Base-by-base conservation (phyloP, 2,329 filamentous ascomycete species). In the Verticillium nonalfalfae region DNA sequence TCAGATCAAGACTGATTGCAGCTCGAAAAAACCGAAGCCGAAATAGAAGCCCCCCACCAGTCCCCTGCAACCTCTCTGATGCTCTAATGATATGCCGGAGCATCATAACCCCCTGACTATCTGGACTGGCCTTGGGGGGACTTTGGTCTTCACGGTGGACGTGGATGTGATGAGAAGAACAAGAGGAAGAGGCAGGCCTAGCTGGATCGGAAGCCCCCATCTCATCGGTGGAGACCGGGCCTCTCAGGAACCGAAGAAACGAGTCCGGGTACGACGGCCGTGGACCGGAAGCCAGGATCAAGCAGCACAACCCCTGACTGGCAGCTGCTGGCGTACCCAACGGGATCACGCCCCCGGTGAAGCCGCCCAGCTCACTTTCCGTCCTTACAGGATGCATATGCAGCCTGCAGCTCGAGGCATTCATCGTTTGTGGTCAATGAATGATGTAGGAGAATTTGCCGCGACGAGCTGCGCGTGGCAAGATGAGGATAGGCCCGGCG, bases 61-160 rank as follows among this genome's bases (percentile, higher is more conserved):
- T 56, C 61, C 59, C 63, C 58, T 63, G 45, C 45, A 58, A 57
- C 58, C 61, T 59, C 63, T 60, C 62, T 58, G 63, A 60, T 63
- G 63, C 63, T 64, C 63, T 64, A 62, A 60, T 63, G 61, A 64
- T 64, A 62, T 64, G 62, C 63, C 63, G 63, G 56, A 62, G 57
- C n/a, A 52, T 18, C 45, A 10, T 11, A 11, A 18, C 18, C 61
- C 63, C 63, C 63, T 62, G 59, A 59, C 57, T 4, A n/a, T 52
- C 13, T 26, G 45, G 45, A 18, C n/a, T 52, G 45, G 26, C 26
- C 26, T 31, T 31, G 26, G 26, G 26, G 26, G 26, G 26, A 31
- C 26, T 31, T 31, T 31, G 26, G 26, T 31, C 26, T 31, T 31
- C 26, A 5, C 26, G 26, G 2, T 36, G 35, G 13, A 9, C 35